Percentiles rank a stretch among this genome's conserved stretches.
Conservation (phyloP, 139 green algal species). For the Chlorella sp. region DNA sequence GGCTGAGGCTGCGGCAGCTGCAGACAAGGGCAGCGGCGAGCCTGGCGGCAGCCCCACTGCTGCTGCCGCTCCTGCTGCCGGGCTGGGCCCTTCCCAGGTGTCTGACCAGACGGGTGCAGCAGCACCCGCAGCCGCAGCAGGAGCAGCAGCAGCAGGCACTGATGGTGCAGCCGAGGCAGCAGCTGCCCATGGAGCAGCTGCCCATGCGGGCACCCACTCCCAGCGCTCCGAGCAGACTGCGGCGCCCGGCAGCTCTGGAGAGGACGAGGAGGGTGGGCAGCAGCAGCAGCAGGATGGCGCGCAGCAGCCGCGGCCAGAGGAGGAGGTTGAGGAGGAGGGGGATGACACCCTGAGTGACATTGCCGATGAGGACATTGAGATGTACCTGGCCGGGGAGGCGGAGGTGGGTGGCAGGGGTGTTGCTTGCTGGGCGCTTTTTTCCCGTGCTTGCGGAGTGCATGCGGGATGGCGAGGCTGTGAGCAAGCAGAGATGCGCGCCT, state of each 20-base stretch:
- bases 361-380: slow-evolving; percentile 41
- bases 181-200: not conserved
- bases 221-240: slow-evolving; percentile 29
- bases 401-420: not conserved
- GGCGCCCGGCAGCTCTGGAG: not conserved
- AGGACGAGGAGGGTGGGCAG: not conserved
- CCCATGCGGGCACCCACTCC: not conserved
- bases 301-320: not conserved
- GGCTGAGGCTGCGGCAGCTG: not conserved
- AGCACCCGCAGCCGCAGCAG: not conserved
- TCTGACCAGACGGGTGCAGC: slow-evolving; percentile 8
- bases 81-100: slow-evolving; percentile 1
- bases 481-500: too few species aligned
- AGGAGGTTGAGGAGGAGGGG: slow-evolving; percentile 36
- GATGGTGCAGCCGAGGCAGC: not conserved
- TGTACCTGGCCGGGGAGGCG: slow-evolving; percentile 42
- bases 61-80: not conserved
- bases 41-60: not conserved
- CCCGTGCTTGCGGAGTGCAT: too few species aligned
- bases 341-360: slow-evolving; percentile 50
- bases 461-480: too few species aligned
- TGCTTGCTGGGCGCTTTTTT: too few species aligned
- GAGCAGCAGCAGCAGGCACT: not conserved
- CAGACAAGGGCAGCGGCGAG: not conserved
- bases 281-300: not conserved